Conservation (phyloP, 1,284 basidiomycete species). For the Rhodotorula sp. region DNA sequence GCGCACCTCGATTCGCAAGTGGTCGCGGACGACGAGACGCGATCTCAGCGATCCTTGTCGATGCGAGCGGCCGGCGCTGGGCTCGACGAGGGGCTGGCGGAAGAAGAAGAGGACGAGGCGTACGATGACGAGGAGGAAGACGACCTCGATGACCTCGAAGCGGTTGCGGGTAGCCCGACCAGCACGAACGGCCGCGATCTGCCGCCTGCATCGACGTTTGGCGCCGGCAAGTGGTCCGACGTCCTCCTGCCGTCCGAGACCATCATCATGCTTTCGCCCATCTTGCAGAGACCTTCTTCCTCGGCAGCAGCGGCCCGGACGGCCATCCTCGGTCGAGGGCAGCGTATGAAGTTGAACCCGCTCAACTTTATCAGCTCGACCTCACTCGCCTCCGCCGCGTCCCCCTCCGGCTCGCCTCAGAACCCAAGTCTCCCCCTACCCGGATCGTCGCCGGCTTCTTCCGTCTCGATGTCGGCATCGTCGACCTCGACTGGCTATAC, state of each 20-base stretch:
- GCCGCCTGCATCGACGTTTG: conserved; percentile 3
- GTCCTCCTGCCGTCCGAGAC: conserved; percentile 50
- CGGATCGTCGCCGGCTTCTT: conserved; percentile 4
- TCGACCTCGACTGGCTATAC: neutral
- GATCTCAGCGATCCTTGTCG: neutral
- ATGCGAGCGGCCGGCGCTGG: neutral
- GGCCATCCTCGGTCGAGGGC: conserved; percentile 38
- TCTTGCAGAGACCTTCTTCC: conserved; percentile 34
- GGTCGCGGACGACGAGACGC: conserved; percentile 7
- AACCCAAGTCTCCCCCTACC: neutral
- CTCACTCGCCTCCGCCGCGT: conserved; percentile 3
- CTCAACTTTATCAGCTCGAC: conserved; percentile 18
- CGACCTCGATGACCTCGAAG: conserved; percentile 18
- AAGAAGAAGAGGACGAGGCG: conserved; percentile 13
- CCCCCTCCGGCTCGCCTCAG: neutral
- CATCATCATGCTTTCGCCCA: conserved; percentile 50
- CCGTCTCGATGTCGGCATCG: neutral
- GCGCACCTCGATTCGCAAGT: neutral
- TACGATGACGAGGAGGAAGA: neutral
- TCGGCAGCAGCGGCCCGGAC: conserved; percentile 12
- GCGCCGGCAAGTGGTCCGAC: conserved; percentile 27
- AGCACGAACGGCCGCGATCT: conserved; percentile 18
- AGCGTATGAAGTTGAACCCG: conserved; percentile 40
- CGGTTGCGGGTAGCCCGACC: conserved; percentile 18
- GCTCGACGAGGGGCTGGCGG: neutral